A percentile compares a stretch with the other conserved stretches of the same genome.
phyloP scores from a whole-genome alignment of 2,329 filamentous ascomycete species.

The Lachnellula hyalina region DNA sequence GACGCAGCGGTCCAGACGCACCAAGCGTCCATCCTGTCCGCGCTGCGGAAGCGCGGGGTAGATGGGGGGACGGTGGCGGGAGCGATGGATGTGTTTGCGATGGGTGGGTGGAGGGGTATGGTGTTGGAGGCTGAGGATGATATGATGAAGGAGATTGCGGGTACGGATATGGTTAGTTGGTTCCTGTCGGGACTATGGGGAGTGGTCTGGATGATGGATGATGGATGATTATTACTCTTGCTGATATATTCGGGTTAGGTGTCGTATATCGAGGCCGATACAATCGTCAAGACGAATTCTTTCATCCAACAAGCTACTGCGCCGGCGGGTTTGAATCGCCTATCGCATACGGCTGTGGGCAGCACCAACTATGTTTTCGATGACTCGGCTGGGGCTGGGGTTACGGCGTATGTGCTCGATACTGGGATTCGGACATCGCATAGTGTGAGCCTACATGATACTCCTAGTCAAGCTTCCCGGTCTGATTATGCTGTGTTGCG shows the following conservation, averaged over 20 bases:
- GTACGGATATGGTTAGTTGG: conserved; percentile 29
- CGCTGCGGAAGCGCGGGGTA: conserved; percentile 50
- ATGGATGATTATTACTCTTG: no score
- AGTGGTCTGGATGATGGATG: no score
- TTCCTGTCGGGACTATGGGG: no score
- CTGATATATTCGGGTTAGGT: conserved; percentile 33
- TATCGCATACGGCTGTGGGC: conserved; percentile 25
- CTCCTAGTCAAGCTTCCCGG: neutral
- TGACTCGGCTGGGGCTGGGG: conserved; percentile 28
- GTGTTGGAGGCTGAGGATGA: conserved; percentile 46
- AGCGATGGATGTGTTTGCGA: conserved; percentile 40
- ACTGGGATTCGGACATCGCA: conserved; percentile 33
- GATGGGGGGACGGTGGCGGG: conserved; percentile 45
- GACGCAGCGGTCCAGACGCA: conserved; percentile 45
- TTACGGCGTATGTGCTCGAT: conserved; percentile 34
- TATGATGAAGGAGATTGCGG: conserved; percentile 45
- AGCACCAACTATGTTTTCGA: conserved; percentile 31
- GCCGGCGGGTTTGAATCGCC: conserved; percentile 32
- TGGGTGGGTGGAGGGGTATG: conserved; percentile 49
- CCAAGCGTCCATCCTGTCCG: conserved; percentile 42
- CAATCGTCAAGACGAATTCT: conserved; percentile 39
- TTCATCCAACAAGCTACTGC: conserved; percentile 48
- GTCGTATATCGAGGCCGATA: conserved; percentile 50
- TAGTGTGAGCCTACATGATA: conserved; percentile 6
- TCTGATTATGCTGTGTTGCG: neutral